phyloP scores from a whole-genome alignment of 768 basidiomycete genomes.

The Obba rivulosa region DNA sequence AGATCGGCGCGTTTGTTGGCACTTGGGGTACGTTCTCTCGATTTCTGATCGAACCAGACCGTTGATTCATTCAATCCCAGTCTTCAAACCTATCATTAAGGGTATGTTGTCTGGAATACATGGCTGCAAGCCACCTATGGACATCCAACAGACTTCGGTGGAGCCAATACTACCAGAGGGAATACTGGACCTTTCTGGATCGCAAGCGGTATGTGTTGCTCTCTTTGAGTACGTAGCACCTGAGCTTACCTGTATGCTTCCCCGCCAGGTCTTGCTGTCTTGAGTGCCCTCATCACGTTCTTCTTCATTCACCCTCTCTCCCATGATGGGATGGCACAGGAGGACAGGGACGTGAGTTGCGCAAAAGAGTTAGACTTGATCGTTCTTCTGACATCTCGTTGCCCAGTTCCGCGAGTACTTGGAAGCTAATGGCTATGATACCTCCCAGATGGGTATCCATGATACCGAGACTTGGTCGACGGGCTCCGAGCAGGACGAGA shows the following conservation, averaged over 20 bases:
- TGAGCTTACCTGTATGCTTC: neutral
- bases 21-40: constrained; percentile 70
- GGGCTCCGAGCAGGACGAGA: constrained; percentile 15
- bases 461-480: constrained; percentile 20
- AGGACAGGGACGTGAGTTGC: constrained; percentile 56
- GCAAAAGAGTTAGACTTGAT: neutral
- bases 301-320: constrained; percentile 70
- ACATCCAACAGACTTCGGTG: constrained; percentile 50
- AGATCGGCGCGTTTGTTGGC: constrained; percentile 78
- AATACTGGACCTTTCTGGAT: constrained; percentile 89
- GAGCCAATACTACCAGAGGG: constrained; percentile 42
- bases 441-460: constrained; percentile 59
- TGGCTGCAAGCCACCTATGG: neutral
- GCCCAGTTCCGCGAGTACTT: constrained; percentile 78
- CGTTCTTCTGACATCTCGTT: neutral
- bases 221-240: neutral
- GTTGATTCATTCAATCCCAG: too few species aligned
- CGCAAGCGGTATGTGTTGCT: constrained; percentile 50
- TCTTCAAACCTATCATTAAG: constrained; percentile 61
- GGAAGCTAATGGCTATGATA: constrained; percentile 74
- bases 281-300: constrained; percentile 70
- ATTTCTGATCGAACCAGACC: too few species aligned
- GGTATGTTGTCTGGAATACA: constrained; percentile 28
- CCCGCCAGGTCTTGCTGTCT: constrained; percentile 53
- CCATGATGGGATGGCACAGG: constrained; percentile 73